Base-by-base conservation (phyloP, 2,329 filamentous ascomycete genomes). In the Beauveria australis region DNA sequence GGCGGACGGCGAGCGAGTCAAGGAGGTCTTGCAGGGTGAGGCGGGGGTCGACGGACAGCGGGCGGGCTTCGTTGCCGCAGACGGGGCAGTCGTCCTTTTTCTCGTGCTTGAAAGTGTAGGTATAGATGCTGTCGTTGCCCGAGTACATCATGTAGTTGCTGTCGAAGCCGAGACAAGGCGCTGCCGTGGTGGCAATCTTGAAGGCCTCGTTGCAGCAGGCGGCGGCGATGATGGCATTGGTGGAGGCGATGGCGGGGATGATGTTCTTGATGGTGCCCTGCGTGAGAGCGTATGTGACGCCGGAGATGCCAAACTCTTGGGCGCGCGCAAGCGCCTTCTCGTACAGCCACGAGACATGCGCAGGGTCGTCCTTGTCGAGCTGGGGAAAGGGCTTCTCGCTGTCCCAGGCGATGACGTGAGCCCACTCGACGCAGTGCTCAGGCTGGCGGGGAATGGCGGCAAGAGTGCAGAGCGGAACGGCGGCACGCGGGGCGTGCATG, bases 141-240 rank as follows among this genome's bases (percentile, higher is more conserved):
- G 91, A 96, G 74, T 99, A 99, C 90, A 97, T 96, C 92, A 97
- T 97, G 77, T 99, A 99, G 73, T 96, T 96, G 60, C 88, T 88
- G 49, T 88, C 86, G 64, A 85, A 80, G 14, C 89, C 89, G 18
- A 99, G 80, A 64, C 86, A 88, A 0, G 93, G 91, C 37, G 93
- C 94, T 43, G 88, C 85, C 53, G 82, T 85, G 16, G 91, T 96
- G 47, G 89, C 89, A 64, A 99, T 90, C 76, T 99, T 99, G 76
- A 97, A 86, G 1, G 92, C 93, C 75, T 99, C 94, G 66, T 96
- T 97, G 75, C 94, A 97, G 75, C 93, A 97, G 57, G 90, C 89
- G 1, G 93, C 94, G 1, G 94, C 94, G 65, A 99, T 89, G 67
- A 99, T 94, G 61, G 94, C 93, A 72, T 99, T 99, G 7, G 94